Base-by-base conservation (phyloP, 257 asterid species). In the Penstemon barbatus region DNA sequence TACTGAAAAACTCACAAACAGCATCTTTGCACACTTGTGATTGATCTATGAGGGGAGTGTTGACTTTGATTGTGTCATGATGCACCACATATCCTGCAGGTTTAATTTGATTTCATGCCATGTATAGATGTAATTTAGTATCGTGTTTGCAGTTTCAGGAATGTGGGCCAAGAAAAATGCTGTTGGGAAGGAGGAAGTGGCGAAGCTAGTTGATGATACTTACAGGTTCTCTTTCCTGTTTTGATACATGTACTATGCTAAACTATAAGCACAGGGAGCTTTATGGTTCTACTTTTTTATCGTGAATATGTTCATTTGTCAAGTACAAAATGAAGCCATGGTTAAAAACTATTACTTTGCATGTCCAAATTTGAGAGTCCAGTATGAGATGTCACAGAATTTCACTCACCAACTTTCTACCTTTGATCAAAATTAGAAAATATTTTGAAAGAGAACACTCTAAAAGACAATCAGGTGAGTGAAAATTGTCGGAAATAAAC, bases 191-290 rank as follows among this genome's bases (percentile, higher is more conserved):
- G 88, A 87, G 65, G 92, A 80, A 63, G 94, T 89, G 65, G 97
- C 95, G 6, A 91, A 89, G 83, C 81, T 91, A 44, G 82, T 95
- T 15, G 95, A 89, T 77, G 98, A 95, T 74, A 95, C 87, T 73
- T 86, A 89, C 88, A 86, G 97, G 99, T 86, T 42, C 63, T 64
- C 37, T 57, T 74, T 67, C 69, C 66, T 62, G 8, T 65, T 40
- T 65, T 63, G 54, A 13, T 70, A 49, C 46, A 52, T 53, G 25
- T 25, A 45, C 56, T 73, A 18, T 58, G 59, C 45, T 49, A 63
- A 41, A 69, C n/a, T 45, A 9, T 52, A 33, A 60, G 36, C 68
- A 48, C 61, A 11, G 15, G 5, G n/a, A 51, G 55, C 42, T 59
- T 25, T 40, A 36, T 68, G 6, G n/a, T 60, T 38, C 69, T 61